Base-by-base conservation (phyloP, 331 rosid genomes). In the Telfairia occidentalis region DNA sequence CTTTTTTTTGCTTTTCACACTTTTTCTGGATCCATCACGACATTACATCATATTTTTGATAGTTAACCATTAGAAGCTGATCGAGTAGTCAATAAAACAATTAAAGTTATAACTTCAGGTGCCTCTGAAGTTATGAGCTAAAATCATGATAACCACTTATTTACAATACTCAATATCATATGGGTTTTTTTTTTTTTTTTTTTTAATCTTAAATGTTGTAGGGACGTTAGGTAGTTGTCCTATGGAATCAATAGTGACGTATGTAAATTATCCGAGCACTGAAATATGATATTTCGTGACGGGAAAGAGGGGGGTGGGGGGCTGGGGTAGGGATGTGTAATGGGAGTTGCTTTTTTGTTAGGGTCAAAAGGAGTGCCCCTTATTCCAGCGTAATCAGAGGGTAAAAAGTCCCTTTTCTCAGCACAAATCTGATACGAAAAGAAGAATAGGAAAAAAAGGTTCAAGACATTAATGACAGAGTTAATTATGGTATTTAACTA, bases 341-440 rank as follows among this genome's bases (percentile, higher is more conserved):
- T 65, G 1, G 45, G 48, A 18, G 18, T 65, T 38, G 71, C 71
- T 64, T 35, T 64, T 37, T 63, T 7, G 15, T 66, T 66, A 66
- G 73, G 73, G 73, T 66, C 34, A 66, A 66, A 66, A 66, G 70
- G 73, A 34, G 71, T 34, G 46, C 71, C 52, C 52, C 49, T 66
- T 66, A 1, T 38, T 40, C 73, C 19, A 65, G 50, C 72, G 30
- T 40, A 37, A 65, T 65, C 72, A 40, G 30, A 66, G 35, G 53
- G 53, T 66, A 66, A 66, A 66, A 61, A 23, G 73, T 42, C 53
- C 53, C 34, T 26, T 67, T 24, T 13, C 37, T 26, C 37, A 2
- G 0, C 37, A 13, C 2, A 63, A 63, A 63, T 63, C 12, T 63
- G 28, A 18, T 34, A n/a, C 46, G 5, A 63, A 32, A 63, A 63